Conservation (phyloP, 805 yeast genomes). For the Suhomyces sp. region DNA sequence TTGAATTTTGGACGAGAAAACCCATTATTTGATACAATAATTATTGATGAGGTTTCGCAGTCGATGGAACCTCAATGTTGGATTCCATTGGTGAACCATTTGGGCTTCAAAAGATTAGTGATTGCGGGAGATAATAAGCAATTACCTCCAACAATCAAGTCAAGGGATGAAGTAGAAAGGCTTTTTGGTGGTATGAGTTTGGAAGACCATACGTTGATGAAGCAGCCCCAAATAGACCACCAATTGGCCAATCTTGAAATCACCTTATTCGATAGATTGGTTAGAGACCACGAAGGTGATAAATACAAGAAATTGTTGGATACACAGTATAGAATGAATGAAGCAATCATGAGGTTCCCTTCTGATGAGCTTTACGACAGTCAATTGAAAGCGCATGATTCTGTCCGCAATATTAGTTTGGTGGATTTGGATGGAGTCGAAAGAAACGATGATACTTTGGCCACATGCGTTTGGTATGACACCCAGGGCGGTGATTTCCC, state of each 20-base stretch:
- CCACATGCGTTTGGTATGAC: slow-evolving; percentile 77
- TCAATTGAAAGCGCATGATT: slow-evolving; percentile 57
- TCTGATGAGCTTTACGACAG: slow-evolving; percentile 65
- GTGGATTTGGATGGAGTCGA: slow-evolving; percentile 49
- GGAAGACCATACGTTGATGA: slow-evolving; percentile 17
- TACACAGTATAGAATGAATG: slow-evolving; percentile 87
- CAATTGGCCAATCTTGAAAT: slow-evolving; percentile 49
- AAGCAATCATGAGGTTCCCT: slow-evolving; percentile 73
- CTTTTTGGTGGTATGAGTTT: slow-evolving; percentile 1
- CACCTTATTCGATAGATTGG: slow-evolving; percentile 81
- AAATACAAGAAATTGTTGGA: slow-evolving; percentile 58
- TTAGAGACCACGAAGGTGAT: slow-evolving; percentile 43
- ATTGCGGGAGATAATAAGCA: slow-evolving; percentile 94
- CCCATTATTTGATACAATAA: slow-evolving; percentile 68
- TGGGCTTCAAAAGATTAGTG: slow-evolving; percentile 55
- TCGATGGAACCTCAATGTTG: slow-evolving; percentile 94
- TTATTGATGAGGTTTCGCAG: slow-evolving; percentile 95
- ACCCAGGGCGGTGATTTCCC: slow-evolving; percentile 87
- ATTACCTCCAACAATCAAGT: slow-evolving; percentile 85
- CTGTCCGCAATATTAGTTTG: slow-evolving; percentile 54
- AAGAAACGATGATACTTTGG: slow-evolving; percentile 53
- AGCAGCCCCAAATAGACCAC: slow-evolving; percentile 10
- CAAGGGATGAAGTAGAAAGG: slow-evolving; percentile 27
- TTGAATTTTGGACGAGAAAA: slow-evolving; percentile 19
- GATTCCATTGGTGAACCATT: slow-evolving; percentile 80